Evolutionary conservation across 495 filamentous ascomycete species (phyloP).

Genomic region (Tuber aestivum): DNA sequence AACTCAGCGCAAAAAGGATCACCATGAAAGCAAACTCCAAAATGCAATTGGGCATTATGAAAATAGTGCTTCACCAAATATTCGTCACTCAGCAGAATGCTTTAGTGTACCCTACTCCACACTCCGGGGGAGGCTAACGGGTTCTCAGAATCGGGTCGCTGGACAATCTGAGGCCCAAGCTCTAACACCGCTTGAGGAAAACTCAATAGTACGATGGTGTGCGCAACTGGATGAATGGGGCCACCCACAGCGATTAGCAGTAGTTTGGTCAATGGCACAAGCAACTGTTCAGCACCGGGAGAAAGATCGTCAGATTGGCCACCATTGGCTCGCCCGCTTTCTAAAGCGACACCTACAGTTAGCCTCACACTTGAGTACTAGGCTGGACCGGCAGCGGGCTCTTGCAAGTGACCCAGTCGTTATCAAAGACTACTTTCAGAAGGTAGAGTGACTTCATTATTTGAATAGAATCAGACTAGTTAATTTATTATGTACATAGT

Average conservation of each 20-base stretch:
- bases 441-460: not conserved
- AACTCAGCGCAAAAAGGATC: too few relatives aligned
- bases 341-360: slow-evolving; percentile 3
- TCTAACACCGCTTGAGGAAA: too few relatives aligned
- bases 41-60: too few relatives aligned
- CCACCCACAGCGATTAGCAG: not conserved
- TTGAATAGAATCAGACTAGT: not conserved
- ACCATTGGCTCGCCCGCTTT: slow-evolving; percentile 1
- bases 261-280: slow-evolving; percentile 3
- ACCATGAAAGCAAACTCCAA: too few relatives aligned
- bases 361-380: not conserved
- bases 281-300: not conserved
- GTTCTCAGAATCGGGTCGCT: too few relatives aligned
- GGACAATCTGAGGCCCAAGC: too few relatives aligned
- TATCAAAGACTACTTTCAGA: slow-evolving; percentile 16
- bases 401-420: not conserved
- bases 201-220: too few relatives aligned
- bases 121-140: too few relatives aligned
- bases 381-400: not conserved
- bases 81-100: too few relatives aligned
- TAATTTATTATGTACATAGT: slow-evolving; percentile 8
- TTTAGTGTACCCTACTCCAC: too few relatives aligned
- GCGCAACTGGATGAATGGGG: slow-evolving; percentile 7
- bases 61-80: too few relatives aligned
- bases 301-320: not conserved